phyloP scores from a whole-genome alignment of 495 filamentous ascomycete species.

The Aspergillus cavernicola region DNA sequence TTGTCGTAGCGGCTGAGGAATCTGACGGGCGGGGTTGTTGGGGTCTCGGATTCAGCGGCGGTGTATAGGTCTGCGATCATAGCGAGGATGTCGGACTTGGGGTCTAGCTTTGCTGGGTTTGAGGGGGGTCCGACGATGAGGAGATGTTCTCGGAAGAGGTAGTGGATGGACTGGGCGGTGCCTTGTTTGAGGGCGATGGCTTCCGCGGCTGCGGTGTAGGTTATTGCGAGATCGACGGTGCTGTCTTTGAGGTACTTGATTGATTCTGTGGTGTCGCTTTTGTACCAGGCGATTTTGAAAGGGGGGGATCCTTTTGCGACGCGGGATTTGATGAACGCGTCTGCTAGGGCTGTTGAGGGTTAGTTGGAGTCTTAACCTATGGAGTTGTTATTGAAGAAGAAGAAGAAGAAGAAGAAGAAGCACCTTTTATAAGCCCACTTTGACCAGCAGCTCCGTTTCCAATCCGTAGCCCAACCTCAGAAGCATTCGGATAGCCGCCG shows the following conservation, averaged over 20 bases:
- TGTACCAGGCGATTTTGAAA: constrained; percentile 39
- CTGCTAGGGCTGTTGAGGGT: constrained; percentile 27
- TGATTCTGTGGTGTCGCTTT: constrained; percentile 38
- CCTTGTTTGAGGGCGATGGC: constrained; percentile 30
- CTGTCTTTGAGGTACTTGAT: constrained; percentile 36
- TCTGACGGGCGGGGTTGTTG: constrained; percentile 19
- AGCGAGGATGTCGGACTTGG: constrained; percentile 19
- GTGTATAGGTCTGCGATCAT: constrained; percentile 30
- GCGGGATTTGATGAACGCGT: constrained; percentile 30
- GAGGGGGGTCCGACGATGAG: constrained; percentile 30
- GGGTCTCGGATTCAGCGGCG: constrained; percentile 19
- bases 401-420: too few relatives aligned
- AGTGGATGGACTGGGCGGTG: constrained; percentile 26
- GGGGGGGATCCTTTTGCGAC: constrained; percentile 23
- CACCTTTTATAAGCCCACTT: constrained; percentile 3
- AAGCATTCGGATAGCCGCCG: neutral
- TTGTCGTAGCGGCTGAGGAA: constrained; percentile 44
- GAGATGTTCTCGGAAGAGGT: constrained; percentile 40
- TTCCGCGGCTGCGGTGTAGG: constrained; percentile 38
- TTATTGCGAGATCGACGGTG: constrained; percentile 38
- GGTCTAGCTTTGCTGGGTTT: constrained; percentile 28
- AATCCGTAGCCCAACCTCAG: neutral
- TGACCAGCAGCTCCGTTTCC: constrained; percentile 9
- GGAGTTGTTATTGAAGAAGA: too few relatives aligned
- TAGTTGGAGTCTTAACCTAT: neutral